phyloP scores from a whole-genome alignment of 371 early-diverging fungal genomes.

The Syncephalastrum sp. region DNA sequence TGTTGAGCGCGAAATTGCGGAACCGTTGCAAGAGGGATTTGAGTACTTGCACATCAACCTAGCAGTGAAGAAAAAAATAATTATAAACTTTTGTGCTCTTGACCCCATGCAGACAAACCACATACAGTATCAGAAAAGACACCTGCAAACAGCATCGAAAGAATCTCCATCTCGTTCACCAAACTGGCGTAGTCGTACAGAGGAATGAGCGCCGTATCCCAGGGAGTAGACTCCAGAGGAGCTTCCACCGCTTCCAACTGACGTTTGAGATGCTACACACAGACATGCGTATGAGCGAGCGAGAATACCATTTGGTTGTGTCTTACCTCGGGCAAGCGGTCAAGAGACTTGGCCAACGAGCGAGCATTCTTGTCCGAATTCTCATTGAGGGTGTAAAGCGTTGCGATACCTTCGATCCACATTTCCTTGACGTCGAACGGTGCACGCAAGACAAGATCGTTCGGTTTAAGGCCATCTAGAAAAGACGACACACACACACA shows the following conservation, averaged over 20 bases:
- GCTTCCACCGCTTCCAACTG: conserved; percentile 14
- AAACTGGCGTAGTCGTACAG: conserved; percentile 56
- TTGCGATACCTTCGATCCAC: conserved; percentile 72
- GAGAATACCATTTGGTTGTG: not conserved
- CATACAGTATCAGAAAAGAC: conserved; percentile 16
- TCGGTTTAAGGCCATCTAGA: conserved; percentile 23
- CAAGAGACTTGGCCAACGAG: conserved; percentile 51
- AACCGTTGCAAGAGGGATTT: conserved; percentile 16
- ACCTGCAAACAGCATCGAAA: conserved; percentile 30
- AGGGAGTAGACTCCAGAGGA: conserved; percentile 17
- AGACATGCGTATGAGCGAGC: not conserved
- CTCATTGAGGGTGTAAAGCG: conserved; percentile 71
- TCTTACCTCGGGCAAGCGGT: conserved; percentile 55
- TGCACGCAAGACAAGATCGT: conserved; percentile 29
- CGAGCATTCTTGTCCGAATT: conserved; percentile 47
- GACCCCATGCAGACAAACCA: not conserved
- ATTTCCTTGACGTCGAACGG: conserved; percentile 57
- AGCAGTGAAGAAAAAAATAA: not conserved
- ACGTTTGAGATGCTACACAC: conserved; percentile 20
- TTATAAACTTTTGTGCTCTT: not conserved
- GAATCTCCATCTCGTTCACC: conserved; percentile 53
- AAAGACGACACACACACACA: not conserved
- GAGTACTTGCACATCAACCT: not conserved
- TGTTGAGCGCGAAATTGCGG: conserved; percentile 47
- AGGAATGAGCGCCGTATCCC: conserved; percentile 49